Conservation (phyloP, 306 rosid genomes). For the Rosa rugosa region DNA sequence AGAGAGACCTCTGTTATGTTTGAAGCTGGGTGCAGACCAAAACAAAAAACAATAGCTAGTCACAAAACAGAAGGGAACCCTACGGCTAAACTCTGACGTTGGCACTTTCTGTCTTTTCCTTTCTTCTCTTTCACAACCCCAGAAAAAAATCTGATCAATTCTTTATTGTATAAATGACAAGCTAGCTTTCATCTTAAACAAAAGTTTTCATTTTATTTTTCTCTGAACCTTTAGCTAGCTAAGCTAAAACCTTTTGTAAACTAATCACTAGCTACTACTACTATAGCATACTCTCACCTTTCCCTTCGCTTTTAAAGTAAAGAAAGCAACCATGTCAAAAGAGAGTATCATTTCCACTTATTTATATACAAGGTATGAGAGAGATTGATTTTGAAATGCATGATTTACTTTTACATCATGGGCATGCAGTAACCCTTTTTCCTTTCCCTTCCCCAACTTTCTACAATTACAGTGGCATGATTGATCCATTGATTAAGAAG, state of each 20-base stretch:
- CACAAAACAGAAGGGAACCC: constrained; percentile 58
- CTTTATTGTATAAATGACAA: constrained; percentile 14
- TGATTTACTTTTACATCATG: constrained; percentile 36
- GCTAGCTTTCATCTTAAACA: constrained; percentile 19
- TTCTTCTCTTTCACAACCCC: constrained; percentile 50
- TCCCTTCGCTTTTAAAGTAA: constrained; percentile 53
- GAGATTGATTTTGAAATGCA: constrained; percentile 18
- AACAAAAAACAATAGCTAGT: constrained; percentile 41
- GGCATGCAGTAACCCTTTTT: constrained; percentile 34
- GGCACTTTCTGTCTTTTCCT: constrained; percentile 94
- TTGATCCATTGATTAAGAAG: constrained; percentile 63
- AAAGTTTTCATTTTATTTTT: constrained; percentile 31
- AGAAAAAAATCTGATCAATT: constrained; percentile 26
- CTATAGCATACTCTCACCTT: constrained; percentile 24
- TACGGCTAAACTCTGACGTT: constrained; percentile 81
- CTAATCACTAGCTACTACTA: constrained; percentile 25
- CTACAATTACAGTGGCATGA: constrained; percentile 63
- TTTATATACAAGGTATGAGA: neutral
- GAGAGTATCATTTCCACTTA: constrained; percentile 48
- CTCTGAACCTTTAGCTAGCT: neutral
- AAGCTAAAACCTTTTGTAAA: constrained; percentile 33
- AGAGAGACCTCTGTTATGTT: constrained; percentile 38
- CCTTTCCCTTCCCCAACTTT: constrained; percentile 36
- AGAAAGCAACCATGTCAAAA: constrained; percentile 49
- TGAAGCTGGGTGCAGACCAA: constrained; percentile 27